Evolutionary conservation across 495 filamentous ascomycete species (phyloP), one percentile per base, ranked within the genome.

Genomic region (Achaetomiella virescens): DNA sequence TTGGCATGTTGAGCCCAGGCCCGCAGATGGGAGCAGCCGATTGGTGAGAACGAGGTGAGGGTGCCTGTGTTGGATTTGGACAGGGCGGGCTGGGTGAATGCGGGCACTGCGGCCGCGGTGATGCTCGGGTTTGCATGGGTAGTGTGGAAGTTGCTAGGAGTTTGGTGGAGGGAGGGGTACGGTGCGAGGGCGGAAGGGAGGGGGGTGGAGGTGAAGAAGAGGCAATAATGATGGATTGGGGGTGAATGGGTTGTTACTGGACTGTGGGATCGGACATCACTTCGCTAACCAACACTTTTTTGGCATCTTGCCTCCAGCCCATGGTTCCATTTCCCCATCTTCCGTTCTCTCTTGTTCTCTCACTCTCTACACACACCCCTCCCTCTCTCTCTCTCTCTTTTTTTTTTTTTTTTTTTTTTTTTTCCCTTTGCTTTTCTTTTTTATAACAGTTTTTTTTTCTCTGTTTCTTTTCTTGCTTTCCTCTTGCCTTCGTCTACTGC

Each of bases 11-110:
- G 76, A 81, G 42, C 89, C 91, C 8, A 55, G 66, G 20, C 64
- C 78, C 8, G 63, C 48, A 20, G 67, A 14, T 29, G 47, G 31
- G 14, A 66, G 67, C 17, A 62, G 64, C 15, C 60, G 61, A 22
- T 70, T 90, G 24, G 75, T 84, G 15, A n/a, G n/a, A 84, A 84
- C 70, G 66, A 68, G 40, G 58, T 95, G 18, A 70, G 72, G 27
- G 88, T 93, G 9, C 93, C 93, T 0, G 91, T 97, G 27, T 70
- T 97, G 63, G 81, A 87, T 61, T 54, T 83, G 49, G 75, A 77
- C 44, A 70, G 73, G 43, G 74, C 77, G n/a, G 68, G 66, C 54
- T 79, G 76, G 63, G 82, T 95, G 41, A 86, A 88, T 69, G 54
- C 72, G 35, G 89, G 86, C 6, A 97, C 92, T 5, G 79, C 86